Base-by-base conservation (phyloP, 2,329 filamentous ascomycete genomes). In the Aspergillus carbonarius region DNA sequence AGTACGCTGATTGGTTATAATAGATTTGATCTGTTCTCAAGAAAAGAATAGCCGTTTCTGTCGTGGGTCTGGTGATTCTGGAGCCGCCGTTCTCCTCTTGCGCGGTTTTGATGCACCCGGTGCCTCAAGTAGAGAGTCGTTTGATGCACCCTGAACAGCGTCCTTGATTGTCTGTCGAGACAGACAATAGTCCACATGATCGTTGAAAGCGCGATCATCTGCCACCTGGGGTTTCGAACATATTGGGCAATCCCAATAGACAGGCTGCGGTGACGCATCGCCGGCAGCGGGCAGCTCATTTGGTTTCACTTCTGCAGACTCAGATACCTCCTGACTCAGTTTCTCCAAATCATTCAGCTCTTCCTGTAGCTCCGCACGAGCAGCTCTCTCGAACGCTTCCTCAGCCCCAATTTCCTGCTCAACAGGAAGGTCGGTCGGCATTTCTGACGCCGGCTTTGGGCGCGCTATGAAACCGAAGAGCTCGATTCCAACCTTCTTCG, bases 111-210 rank as follows among this genome's bases (percentile, higher is more conserved):
- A 17, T 4, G 42, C 48, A 30, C 17, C 60, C 51, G 35, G 51
- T 15, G 49, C 59, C 63, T 62, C 69, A 57, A 27, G 70, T 2
- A 25, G 23, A 40, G 5, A 9, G 13, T 37, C 32, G 13, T 32
- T n/a, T 52, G 50, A 69, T 70, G 60, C 81, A 75, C 56, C 82
- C 58, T 91, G 87, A 1, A 95, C 88, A 0, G 86, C 89, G 68
- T 97, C 91, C 47, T 88, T 88, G 67, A 99, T 98, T 0, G 92
- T 91, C 69, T 90, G 86, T 56, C 88, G 83, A 0, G 93, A 97
- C 1, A 99, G 82, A 72, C 95, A 99, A 8, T 90, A 84, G 72
- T 99, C 95, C 53, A 99, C 92, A 70, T 99, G 95, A 57, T 89
- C 85, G 66, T 99, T 99, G 76, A 98, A 96, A 0, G 78, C 79